Evolutionary conservation across 371 early-diverging fungal species (phyloP), one percentile per base, ranked within the genome.

Genomic region (Mucor saturninus): DNA sequence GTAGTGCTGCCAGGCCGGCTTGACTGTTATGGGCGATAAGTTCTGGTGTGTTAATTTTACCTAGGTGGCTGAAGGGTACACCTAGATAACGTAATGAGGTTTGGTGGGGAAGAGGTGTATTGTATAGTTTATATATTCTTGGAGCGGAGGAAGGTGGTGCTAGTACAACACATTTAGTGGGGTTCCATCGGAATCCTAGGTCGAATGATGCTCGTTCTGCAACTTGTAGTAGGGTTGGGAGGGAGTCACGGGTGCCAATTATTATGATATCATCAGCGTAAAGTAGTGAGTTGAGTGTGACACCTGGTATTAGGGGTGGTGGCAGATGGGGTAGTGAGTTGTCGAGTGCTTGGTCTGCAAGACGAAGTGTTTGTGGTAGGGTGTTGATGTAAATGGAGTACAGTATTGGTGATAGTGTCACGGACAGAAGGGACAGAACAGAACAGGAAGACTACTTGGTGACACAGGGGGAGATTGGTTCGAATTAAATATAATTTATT

Each of bases 131-230:
- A 7, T 35, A 35, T 5, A 7, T 35, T 35, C 7, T 3, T 3
- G 35, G 3, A 35, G 3, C 35, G 7, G 35, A 5, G 7, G 35
- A 3, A 35, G 35, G 35, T n/a, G n/a, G n/a, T 5, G 21, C n/a
- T 2, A 72, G 53, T 1, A 69, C 21, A 9, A 56, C 63, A 40
- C 74, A 67, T 58, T 69, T 74, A 1, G n/a, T 21, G 0, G 63
- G 65, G 46, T 67, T 61, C 68, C 70, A 69, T 0, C 58, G 59
- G 40, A 67, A 69, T 0, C 68, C 70, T 8, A 69, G 56, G 21
- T n/a, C n/a, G n/a, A n/a, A n/a, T n/a, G 29, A 6, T 2, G 50
- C 69, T 69, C 1, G 30, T 21, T 59, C 64, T 29, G 52, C 59
- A n/a, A n/a, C n/a, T n/a, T n/a, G n/a, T n/a, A n/a, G n/a, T 9